phyloP scores from a whole-genome alignment of 306 rosid genomes.

The Malus domestica region DNA sequence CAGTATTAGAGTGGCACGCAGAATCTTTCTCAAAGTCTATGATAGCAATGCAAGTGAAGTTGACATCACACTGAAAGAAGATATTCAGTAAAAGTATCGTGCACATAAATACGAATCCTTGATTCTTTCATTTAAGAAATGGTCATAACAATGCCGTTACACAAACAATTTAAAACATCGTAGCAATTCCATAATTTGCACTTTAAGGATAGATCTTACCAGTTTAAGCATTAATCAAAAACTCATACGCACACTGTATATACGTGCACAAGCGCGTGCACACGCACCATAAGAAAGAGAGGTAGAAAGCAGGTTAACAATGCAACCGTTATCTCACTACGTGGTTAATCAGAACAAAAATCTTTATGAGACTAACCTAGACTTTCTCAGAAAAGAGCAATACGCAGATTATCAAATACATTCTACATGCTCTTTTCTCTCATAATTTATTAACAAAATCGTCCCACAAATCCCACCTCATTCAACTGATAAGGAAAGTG shows the following conservation, averaged over 20 bases:
- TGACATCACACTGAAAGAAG: background rate
- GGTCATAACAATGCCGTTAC: background rate
- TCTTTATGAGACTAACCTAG: background rate
- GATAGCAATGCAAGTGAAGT: background rate
- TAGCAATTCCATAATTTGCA: background rate
- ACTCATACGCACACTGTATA: background rate
- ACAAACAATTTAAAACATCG: background rate
- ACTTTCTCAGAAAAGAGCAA: background rate
- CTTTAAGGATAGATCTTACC: background rate
- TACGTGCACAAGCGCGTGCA: background rate
- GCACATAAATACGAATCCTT: background rate
- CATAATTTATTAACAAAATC: background rate
- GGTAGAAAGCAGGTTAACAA: background rate
- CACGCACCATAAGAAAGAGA: background rate
- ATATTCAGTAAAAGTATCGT: background rate
- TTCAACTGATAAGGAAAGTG: background rate
- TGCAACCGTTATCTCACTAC: background rate
- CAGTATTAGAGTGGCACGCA: background rate
- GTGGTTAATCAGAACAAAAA: background rate
- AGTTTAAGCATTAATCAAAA: background rate
- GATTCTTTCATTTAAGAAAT: background rate
- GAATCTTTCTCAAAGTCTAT: background rate
- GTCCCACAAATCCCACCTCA: background rate
- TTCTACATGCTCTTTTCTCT: background rate
- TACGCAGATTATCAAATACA: background rate